Evolutionary conservation across 306 rosid genomes (phyloP).

Genomic region (Medicago lupulina): DNA sequence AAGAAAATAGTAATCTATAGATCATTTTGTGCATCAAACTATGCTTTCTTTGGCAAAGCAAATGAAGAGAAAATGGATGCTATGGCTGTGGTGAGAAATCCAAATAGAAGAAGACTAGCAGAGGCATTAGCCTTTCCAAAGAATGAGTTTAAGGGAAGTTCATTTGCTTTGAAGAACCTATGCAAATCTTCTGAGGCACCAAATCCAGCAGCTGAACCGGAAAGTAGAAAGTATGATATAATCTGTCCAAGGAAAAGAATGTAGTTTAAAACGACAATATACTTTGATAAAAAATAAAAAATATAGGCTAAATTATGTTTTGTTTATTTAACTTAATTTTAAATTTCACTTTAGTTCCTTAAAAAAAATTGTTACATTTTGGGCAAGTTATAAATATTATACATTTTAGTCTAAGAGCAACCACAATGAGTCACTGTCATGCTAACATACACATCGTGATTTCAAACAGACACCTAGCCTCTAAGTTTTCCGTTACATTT

Average conservation of each 20-base stretch:
- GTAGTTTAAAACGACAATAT: no score
- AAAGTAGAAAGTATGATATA: constrained; percentile 55
- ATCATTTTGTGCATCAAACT: constrained; percentile 1
- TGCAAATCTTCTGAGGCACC: constrained; percentile 53
- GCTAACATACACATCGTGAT: no score
- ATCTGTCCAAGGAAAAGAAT: constrained; percentile 42
- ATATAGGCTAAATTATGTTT: no score
- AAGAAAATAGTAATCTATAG: background rate
- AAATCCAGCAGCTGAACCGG: constrained; percentile 69
- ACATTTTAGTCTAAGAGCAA: no score
- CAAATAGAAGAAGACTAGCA: constrained; percentile 55
- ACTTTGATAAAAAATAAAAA: background rate
- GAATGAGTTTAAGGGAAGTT: constrained; percentile 15
- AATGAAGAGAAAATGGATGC: constrained; percentile 59
- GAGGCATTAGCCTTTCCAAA: constrained; percentile 54
- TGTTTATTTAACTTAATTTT: no score
- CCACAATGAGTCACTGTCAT: no score
- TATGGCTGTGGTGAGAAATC: constrained; percentile 52
- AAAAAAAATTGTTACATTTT: no score
- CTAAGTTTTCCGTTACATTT: no score
- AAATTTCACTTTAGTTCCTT: no score
- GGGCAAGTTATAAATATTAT: no score
- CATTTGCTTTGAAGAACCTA: background rate
- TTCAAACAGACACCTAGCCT: no score
- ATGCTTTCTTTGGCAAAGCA: constrained; percentile 47